Evolutionary conservation across 2,329 filamentous ascomycete genomes (phyloP).

Genomic region (Keithomyces neogunnii): DNA sequence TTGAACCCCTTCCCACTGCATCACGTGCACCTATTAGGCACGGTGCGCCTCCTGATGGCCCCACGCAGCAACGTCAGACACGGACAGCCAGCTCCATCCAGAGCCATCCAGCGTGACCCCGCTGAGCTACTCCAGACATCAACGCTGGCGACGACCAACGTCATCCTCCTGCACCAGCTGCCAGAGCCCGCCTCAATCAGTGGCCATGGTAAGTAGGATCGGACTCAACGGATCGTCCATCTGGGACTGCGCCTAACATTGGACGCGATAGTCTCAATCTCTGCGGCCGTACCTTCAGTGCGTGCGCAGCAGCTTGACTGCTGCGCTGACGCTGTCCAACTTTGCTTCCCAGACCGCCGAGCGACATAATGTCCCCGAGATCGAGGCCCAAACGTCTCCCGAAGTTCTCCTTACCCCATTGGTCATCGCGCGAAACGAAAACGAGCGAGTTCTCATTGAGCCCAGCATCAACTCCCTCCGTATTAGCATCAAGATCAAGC

Average conservation of each 20-base stretch:
- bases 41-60: slow-evolving; percentile 12
- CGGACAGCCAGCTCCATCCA: neutral
- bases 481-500: slow-evolving; percentile 98
- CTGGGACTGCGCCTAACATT: neutral
- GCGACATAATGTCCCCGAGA: slow-evolving; percentile 95
- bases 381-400: slow-evolving; percentile 86
- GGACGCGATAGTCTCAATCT: slow-evolving; percentile 69
- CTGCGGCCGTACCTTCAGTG: slow-evolving; percentile 93
- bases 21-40: slow-evolving; percentile 1
- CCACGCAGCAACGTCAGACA: slow-evolving; percentile 25
- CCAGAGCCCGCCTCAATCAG: slow-evolving; percentile 1
- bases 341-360: slow-evolving; percentile 96
- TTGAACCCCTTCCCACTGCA: too few relatives aligned
- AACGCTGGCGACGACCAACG: slow-evolving; percentile 8
- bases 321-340: slow-evolving; percentile 81
- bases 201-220: neutral
- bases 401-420: slow-evolving; percentile 90
- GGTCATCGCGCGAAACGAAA: slow-evolving; percentile 88
- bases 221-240: neutral
- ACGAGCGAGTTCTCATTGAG: slow-evolving; percentile 93
- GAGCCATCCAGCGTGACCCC: slow-evolving; percentile 14
- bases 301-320: slow-evolving; percentile 88
- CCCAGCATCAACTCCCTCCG: slow-evolving; percentile 95
- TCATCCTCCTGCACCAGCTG: neutral
- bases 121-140: slow-evolving; percentile 10